Percentiles rank a stretch among this genome's conserved stretches.
Evolutionary conservation across 1,284 basidiomycete genomes (phyloP).

Genomic region (Moesziomyces antarcticus): DNA sequence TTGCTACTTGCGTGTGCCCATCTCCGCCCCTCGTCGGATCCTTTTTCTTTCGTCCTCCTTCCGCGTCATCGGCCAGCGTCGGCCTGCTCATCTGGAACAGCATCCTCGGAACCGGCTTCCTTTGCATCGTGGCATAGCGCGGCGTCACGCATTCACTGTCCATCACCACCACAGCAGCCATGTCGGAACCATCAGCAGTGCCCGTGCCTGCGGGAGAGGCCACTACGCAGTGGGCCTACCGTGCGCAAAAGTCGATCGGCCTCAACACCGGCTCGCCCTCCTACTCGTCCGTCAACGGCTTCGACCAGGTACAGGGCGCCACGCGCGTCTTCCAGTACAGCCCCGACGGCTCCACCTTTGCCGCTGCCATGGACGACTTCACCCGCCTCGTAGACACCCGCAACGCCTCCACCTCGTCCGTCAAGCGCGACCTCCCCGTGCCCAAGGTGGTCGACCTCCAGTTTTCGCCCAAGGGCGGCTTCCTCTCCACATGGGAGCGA

Average conservation of each 20-base stretch:
- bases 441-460: slow-evolving; percentile 82
- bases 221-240: slow-evolving; percentile 70
- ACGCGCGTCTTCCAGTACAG: slow-evolving; percentile 86
- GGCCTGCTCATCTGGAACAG: too few relatives aligned
- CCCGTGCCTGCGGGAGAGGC: slow-evolving; percentile 36
- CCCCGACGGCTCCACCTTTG: slow-evolving; percentile 85
- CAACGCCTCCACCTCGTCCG: slow-evolving; percentile 52
- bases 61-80: too few relatives aligned
- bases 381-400: slow-evolving; percentile 78
- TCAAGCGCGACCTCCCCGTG: slow-evolving; percentile 68
- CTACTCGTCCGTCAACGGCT: slow-evolving; percentile 77
- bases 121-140: too few relatives aligned
- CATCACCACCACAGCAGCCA: slow-evolving; percentile 15
- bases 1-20: too few relatives aligned
- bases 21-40: too few relatives aligned
- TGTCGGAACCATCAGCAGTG: slow-evolving; percentile 40
- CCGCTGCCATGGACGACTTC: slow-evolving; percentile 81
- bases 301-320: slow-evolving; percentile 74
- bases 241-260: slow-evolving; percentile 91
- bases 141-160: slow-evolving; percentile 27
- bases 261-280: slow-evolving; percentile 83
- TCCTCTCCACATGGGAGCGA: slow-evolving; percentile 93
- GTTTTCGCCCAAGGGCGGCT: slow-evolving; percentile 92
- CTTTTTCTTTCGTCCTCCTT: too few relatives aligned
- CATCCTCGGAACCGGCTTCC: too few relatives aligned